Conservation (phyloP, 75 land plant species). For the Cunninghamia lanceolata region DNA sequence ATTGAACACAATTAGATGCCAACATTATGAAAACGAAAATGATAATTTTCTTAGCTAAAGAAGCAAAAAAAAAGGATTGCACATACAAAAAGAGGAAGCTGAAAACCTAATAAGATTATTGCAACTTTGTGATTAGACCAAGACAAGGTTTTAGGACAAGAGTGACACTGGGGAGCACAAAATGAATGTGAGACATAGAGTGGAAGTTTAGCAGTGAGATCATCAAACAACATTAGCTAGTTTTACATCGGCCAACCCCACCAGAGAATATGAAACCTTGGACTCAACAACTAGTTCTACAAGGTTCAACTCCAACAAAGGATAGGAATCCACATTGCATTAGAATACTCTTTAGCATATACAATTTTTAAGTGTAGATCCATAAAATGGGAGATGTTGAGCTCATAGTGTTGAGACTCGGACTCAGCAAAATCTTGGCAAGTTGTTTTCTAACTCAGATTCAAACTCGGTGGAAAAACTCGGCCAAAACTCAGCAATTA, state of each 20-base stretch:
- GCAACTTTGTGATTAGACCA: neutral
- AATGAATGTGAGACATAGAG: neutral
- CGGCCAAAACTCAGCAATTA: neutral
- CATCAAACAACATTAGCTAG: neutral
- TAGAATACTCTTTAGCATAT: neutral
- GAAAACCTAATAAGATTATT: neutral
- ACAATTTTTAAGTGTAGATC: neutral
- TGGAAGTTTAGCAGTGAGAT: neutral
- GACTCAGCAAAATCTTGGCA: no score
- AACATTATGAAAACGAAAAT: neutral
- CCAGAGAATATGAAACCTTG: neutral
- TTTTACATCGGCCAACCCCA: neutral
- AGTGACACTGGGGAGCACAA: neutral
- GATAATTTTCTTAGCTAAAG: neutral
- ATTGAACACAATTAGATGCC: neutral
- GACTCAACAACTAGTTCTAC: neutral
- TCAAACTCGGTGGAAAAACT: no score
- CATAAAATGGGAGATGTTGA: neutral
- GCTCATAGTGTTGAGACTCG: neutral
- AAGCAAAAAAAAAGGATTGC: neutral
- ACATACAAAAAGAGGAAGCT: neutral
- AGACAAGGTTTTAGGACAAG: neutral
- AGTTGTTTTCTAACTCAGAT: no score
- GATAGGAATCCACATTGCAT: neutral
- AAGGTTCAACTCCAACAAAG: neutral